These are phyloP conservation scores for Diutina siamensis DNA, from an alignment of 1,139 yeast genomes.

Conservation along the genomic window DNA sequence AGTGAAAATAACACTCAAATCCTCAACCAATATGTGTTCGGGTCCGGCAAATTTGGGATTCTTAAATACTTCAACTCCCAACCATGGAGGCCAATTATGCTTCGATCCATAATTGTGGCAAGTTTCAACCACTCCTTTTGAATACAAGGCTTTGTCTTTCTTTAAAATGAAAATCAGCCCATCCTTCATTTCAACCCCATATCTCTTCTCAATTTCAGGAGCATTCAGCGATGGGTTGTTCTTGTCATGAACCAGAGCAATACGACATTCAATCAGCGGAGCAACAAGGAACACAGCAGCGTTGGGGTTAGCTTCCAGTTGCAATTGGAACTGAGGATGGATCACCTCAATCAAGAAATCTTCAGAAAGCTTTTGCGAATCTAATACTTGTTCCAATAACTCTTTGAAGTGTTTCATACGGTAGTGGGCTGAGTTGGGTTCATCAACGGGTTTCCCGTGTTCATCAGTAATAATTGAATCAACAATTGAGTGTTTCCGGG, in stretches of 20 bases:
- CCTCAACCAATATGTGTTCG: constrained; percentile 26
- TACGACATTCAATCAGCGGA: constrained; percentile 29
- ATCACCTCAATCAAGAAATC: constrained; percentile 1
- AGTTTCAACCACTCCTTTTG: constrained; percentile 14
- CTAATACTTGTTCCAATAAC: background rate
- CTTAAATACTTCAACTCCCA: constrained; percentile 32
- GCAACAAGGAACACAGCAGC: constrained; percentile 50
- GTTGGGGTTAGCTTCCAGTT: constrained; percentile 40
- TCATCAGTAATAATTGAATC: background rate
- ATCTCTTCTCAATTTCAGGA: constrained; percentile 24
- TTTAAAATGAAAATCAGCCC: constrained; percentile 32
- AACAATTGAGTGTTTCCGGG: background rate
- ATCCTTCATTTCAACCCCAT: constrained; percentile 26
- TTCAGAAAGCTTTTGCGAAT: constrained; percentile 3
- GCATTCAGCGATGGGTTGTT: constrained; percentile 15
- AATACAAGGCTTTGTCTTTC: constrained; percentile 10
- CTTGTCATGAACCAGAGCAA: constrained; percentile 24
- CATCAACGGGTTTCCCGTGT: background rate
- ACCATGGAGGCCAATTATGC: constrained; percentile 33
- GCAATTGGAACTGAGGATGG: constrained; percentile 58
- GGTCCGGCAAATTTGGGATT: constrained; percentile 26
- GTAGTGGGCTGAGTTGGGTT: background rate
- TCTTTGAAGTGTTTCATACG: background rate
- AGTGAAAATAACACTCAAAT: constrained; percentile 26
- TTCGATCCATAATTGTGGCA: constrained; percentile 24